These are phyloP conservation scores for Cryptosporidium sp. DNA, from an alignment of 169 alveolate genomes.

Conservation along the genomic window DNA sequence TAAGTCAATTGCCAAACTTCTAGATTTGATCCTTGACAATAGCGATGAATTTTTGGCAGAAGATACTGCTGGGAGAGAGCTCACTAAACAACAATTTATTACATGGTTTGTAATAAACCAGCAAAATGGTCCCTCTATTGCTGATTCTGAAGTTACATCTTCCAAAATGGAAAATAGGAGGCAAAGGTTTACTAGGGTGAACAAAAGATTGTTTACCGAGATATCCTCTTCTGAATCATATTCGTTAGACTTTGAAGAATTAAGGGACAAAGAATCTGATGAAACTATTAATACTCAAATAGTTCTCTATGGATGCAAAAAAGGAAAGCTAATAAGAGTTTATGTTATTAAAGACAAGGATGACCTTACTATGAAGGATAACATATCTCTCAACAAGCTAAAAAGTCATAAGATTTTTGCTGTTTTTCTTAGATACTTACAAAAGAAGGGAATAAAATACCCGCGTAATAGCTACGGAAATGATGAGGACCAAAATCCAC, in stretches of 20 bases:
- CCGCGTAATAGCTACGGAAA: slow-evolving; percentile 27
- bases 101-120: slow-evolving; percentile 74
- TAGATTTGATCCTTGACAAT: slow-evolving; percentile 44
- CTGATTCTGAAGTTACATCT: slow-evolving; percentile 33
- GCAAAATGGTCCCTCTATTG: slow-evolving; percentile 69
- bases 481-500: slow-evolving; percentile 12
- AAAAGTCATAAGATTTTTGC: slow-evolving; percentile 59
- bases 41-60: slow-evolving; percentile 61
- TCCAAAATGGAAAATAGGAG: slow-evolving; percentile 42
- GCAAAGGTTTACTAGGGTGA: slow-evolving; percentile 37
- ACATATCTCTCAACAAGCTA: slow-evolving; percentile 46
- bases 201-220: slow-evolving; percentile 65
- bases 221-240: slow-evolving; percentile 43
- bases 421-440: slow-evolving; percentile 54
- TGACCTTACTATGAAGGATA: slow-evolving; percentile 41
- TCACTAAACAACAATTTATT: slow-evolving; percentile 72
- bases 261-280: slow-evolving; percentile 53
- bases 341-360: slow-evolving; percentile 71
- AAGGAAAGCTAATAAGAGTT: slow-evolving; percentile 56
- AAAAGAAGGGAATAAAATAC: slow-evolving; percentile 65
- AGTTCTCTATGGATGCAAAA: slow-evolving; percentile 61
- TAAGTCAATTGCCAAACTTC: slow-evolving; percentile 35
- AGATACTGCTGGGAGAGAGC: slow-evolving; percentile 68
- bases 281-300: slow-evolving; percentile 54
- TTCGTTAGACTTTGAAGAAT: slow-evolving; percentile 61